A percentile compares a stretch with the other conserved stretches of the same genome.
These are phyloP conservation scores for Panus rudis DNA, from an alignment of 768 basidiomycete species.

Conservation along the genomic window DNA sequence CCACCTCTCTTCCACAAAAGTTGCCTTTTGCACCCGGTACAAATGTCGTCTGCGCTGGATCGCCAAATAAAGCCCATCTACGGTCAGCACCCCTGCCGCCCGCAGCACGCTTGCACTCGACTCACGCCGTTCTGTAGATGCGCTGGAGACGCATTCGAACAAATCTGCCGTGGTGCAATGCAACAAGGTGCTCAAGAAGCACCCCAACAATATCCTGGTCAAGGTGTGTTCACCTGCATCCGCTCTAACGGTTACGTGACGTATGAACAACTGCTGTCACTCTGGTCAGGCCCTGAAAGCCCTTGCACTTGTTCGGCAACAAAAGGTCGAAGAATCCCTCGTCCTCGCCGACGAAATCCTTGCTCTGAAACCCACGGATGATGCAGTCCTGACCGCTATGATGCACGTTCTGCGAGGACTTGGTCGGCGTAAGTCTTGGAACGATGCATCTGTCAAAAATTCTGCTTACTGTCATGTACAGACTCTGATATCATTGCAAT, in stretches of 20 bases:
- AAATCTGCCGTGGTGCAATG: conserved; percentile 81
- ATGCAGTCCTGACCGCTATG: conserved; percentile 70
- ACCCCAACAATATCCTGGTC: conserved; percentile 63
- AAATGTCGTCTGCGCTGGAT: conserved; percentile 60
- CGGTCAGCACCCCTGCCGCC: conserved; percentile 44
- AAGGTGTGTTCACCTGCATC: conserved; percentile 41
- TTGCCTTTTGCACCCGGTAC: no score
- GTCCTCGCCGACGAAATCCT: conserved; percentile 76
- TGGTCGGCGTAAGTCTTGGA: conserved; percentile 54
- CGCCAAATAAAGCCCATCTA: conserved; percentile 84
- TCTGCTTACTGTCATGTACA: conserved; percentile 14
- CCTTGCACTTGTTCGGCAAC: conserved; percentile 73
- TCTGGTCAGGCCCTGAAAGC: conserved; percentile 66
- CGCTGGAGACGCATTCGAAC: conserved; percentile 79
- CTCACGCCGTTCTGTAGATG: conserved; percentile 41
- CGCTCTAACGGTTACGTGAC: not conserved
- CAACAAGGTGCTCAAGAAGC: conserved; percentile 84
- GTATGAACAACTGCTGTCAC: not conserved
- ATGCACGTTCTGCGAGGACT: conserved; percentile 77
- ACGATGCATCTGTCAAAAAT: not conserved
- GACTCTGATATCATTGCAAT: conserved; percentile 77
- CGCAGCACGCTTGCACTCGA: not conserved
- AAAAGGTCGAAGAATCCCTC: conserved; percentile 82
- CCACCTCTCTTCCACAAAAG: no score
- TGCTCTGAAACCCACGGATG: conserved; percentile 63